Evolutionary conservation across 169 alveolate genomes (phyloP).

Genomic region (Plasmodium reichenowi): DNA sequence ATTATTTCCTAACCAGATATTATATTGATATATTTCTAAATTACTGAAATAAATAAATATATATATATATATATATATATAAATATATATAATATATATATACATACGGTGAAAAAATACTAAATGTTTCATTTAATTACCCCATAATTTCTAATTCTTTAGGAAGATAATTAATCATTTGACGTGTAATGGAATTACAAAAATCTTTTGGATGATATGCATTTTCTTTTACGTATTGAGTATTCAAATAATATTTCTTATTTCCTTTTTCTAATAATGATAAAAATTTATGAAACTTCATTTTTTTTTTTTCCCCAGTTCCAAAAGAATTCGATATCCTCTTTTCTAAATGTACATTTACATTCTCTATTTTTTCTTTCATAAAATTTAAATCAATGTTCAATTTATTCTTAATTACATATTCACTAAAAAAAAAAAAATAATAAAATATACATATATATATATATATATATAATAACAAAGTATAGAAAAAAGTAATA

Average conservation of each 20-base stretch:
- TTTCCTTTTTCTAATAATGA: conserved; percentile 74
- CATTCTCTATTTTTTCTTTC: conserved; percentile 65
- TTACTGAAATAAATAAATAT: conserved; percentile 29
- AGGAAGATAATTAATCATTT: conserved; percentile 67
- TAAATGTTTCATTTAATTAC: conserved; percentile 19
- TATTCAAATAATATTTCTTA: conserved; percentile 69
- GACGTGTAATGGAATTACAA: conserved; percentile 64
- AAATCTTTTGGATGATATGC: conserved; percentile 59
- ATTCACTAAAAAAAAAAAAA: conserved; percentile 47
- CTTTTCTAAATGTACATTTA: conserved; percentile 65
- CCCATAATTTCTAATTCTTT: conserved; percentile 70
- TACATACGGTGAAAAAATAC: neutral
- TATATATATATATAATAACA: neutral
- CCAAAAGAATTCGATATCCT: conserved; percentile 71
- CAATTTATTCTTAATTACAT: conserved; percentile 32
- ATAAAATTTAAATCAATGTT: conserved; percentile 57
- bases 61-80: too few species aligned
- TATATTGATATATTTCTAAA: conserved; percentile 71
- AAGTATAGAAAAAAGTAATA: neutral
- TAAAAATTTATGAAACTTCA: conserved; percentile 73
- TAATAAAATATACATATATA: neutral
- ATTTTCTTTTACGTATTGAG: conserved; percentile 75
- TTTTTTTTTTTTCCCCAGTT: conserved; percentile 58
- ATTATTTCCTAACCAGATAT: conserved; percentile 73
- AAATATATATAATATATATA: too few species aligned